Conservation (phyloP, 352 stramenopile genomes). For the Detonula confervacea region DNA sequence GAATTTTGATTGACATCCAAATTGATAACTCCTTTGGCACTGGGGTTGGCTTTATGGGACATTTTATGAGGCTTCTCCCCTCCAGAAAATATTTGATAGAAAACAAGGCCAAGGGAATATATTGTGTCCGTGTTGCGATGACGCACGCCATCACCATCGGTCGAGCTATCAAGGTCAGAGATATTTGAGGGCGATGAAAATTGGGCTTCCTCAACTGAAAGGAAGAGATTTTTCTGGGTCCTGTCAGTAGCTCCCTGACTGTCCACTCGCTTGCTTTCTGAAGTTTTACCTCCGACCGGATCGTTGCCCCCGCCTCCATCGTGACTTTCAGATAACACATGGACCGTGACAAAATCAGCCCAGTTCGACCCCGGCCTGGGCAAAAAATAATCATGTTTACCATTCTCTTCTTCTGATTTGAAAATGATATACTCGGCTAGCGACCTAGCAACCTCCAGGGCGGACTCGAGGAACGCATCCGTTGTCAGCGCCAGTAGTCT, state of each 20-base stretch:
- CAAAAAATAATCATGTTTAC: neutral
- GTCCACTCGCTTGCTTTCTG: no score
- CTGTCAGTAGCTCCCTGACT: no score
- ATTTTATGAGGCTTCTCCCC: constrained; percentile 9
- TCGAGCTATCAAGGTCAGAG: no score
- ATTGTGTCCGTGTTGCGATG: no score
- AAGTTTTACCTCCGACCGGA: neutral
- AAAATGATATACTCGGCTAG: no score
- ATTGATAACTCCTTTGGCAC: neutral
- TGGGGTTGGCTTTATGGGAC: neutral
- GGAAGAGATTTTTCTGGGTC: no score
- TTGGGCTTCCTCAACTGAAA: no score
- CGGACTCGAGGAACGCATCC: no score
- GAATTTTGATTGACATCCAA: neutral
- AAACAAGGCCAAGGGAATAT: constrained; percentile 25
- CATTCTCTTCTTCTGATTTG: constrained; percentile 2
- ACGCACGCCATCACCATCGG: no score
- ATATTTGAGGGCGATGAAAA: no score
- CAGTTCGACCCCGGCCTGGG: constrained; percentile 1
- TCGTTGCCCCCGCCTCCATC: neutral
- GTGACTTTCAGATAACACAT: constrained; percentile 2
- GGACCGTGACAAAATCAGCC: constrained; percentile 1
- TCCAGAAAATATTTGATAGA: constrained; percentile 32
- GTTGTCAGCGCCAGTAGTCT: no score
- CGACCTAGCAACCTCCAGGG: no score